These are phyloP conservation scores for Macroventuria anomochaeta DNA, from an alignment of 2,329 filamentous ascomycete species.

Conservation along the genomic window DNA sequence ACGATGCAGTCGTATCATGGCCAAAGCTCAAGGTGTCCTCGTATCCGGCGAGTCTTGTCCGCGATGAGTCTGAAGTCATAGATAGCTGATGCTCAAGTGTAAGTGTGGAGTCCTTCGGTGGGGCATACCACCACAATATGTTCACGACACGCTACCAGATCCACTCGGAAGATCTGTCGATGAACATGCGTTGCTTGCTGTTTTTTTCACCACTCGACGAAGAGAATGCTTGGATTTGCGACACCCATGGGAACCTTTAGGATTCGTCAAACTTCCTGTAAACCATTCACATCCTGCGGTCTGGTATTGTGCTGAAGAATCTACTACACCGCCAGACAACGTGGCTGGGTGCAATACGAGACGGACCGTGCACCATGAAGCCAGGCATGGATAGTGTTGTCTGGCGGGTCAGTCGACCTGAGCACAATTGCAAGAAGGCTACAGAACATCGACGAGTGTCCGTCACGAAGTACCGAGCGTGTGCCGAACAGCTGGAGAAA, in stretches of 20 bases:
- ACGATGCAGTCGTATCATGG: not conserved
- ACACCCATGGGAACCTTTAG: not conserved
- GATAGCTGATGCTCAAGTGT: not conserved
- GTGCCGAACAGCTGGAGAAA: not conserved
- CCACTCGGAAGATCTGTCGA: not conserved
- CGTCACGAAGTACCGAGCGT: not conserved
- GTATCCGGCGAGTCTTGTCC: not conserved
- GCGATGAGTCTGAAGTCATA: not conserved
- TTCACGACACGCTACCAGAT: not conserved
- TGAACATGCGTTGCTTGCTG: not conserved
- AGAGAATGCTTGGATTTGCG: not conserved
- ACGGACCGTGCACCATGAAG: not conserved
- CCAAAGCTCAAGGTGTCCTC: not conserved
- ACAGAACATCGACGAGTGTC: not conserved
- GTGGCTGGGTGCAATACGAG: conserved; percentile 7
- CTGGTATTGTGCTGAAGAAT: not conserved
- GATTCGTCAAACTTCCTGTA: not conserved
- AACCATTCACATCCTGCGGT: not conserved
- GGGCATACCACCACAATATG: not conserved
- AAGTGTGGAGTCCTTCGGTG: not conserved
- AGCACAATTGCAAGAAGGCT: not conserved
- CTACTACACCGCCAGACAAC: not conserved
- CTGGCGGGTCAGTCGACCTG: not conserved
- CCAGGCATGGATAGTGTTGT: not conserved
- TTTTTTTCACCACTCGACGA: not conserved